Base-by-base conservation (phyloP, 306 rosid species). In the Cucurbita ficifolia region DNA sequence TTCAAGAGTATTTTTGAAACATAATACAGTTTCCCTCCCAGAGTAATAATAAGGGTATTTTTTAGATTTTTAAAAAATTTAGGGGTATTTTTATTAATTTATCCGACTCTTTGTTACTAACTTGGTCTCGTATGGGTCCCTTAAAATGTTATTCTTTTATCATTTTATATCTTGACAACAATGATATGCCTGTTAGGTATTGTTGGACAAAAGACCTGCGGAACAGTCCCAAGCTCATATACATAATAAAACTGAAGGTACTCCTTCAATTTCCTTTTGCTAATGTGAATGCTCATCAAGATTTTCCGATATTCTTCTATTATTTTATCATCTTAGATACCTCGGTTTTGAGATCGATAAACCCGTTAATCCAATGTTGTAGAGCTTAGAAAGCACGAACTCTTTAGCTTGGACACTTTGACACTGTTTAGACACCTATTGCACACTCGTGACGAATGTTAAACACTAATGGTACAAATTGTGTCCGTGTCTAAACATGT, bases 141-240 rank as follows among this genome's bases (percentile, higher is more conserved):
- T 29, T 18, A 7, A 72, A 33, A 53, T 21, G 6, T 19, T 70
- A 21, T 70, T 16, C 43, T 70, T 50, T 4, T 49, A 49, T 54
- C 22, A 49, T 42, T 65, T 65, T 40, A 63, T n/a, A 65, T n/a
- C 7, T n/a, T 65, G 72, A 18, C n/a, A 19, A 65, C 3, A 68
- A 49, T 48, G 22, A 70, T 49, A 36, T 38, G 9, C 13, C 54
- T 12, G 33, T 70, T 29, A 94, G 99, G 83, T 91, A 51, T 75
- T 89, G 81, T 38, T 84, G 80, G 89, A 80, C 79, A 92, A 72
- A 81, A 85, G 75, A 71, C 77, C 97, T 49, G 61, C 83, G n/a
- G 89, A 76, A 39, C 87, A 82, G 35, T 79, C 80, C 73, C 38
- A 79, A 12, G 57, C 83, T 78, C 80, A 70, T 77, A 67, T 39